Evolutionary conservation across 2,329 filamentous ascomycete genomes (phyloP), one percentile per base, ranked within the genome.

Genomic region (Aspergillus awamori): DNA sequence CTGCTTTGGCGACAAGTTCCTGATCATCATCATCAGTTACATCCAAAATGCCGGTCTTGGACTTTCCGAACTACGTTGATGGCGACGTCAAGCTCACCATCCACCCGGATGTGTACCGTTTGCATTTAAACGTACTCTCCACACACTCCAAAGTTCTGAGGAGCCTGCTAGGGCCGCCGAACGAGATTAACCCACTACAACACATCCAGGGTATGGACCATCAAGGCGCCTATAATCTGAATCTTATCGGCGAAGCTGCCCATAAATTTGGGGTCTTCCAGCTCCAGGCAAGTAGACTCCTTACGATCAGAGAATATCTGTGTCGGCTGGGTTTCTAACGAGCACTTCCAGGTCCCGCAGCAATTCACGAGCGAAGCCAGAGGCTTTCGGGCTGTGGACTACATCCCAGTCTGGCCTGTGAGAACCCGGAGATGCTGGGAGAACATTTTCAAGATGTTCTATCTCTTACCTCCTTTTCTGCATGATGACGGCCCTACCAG

Each of bases 81-180:
- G 79, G 76, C 38, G 77, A 81, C 61, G 76, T 80, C 24, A 65
- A 70, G 45, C 66, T 81, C 62, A 58, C 72, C 57, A 69, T 81
- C 61, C 70, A 73, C 15, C 63, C 72, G 10, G 71, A 76, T 55
- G 66, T 72, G 45, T 80, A 78, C 63, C 69, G 72, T 26, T 70
- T 81, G 2, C 79, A 81, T 67, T 74, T 76, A 8, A 52, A 20
- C 5, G 26, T 58, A 36, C 49, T 65, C 4, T 49, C 15, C 17
- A 20, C 20, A 33, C 38, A 22, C 33, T 67, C 65, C 3, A 53
- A 45, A 2, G 26, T 33, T 5, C 36, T 67, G 17, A 56, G 39
- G 38, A 2, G 15, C 45, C 30, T 57, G n/a, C 28, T 60, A 49
- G 28, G 13, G 11, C 30, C 48, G 10, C 28, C 30, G 7, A 10